Percentiles rank a stretch among this genome's conserved stretches.
Conservation (phyloP, 345 rosid species). For the Angophora floribunda region DNA sequence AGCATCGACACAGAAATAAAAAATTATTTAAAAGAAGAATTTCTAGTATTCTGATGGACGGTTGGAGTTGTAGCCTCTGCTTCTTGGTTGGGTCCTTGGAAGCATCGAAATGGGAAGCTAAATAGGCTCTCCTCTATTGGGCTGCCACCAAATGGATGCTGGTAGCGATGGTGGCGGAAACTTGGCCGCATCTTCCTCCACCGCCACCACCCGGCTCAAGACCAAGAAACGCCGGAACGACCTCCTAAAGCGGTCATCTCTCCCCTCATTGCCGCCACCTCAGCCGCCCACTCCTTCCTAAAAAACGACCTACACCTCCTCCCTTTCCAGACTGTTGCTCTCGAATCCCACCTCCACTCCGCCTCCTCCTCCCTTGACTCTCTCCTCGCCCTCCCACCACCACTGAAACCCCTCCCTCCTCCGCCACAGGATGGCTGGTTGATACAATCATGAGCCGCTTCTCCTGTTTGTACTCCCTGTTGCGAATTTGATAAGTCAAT, state of each 20-base stretch:
- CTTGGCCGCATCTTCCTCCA: not conserved
- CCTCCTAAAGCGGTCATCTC: conserved; percentile 8
- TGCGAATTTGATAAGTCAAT: not conserved
- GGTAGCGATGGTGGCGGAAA: not conserved
- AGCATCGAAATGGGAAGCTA: not conserved
- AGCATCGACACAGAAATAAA: not conserved
- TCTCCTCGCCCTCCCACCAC: not conserved
- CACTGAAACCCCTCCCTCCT: conserved; percentile 1
- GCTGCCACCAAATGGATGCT: conserved; percentile 2
- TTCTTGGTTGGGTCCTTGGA: not conserved
- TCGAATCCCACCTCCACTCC: conserved; percentile 23
- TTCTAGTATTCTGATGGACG: not conserved
- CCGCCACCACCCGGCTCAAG: not conserved
- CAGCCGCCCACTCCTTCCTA: conserved; percentile 36
- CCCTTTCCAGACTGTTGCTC: conserved; percentile 19
- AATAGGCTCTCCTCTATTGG: not conserved
- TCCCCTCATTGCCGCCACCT: conserved; percentile 28
- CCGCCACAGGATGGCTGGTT: conserved; percentile 14
- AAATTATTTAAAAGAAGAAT: not conserved
- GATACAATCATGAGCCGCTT: not conserved
- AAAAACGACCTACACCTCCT: conserved; percentile 30
- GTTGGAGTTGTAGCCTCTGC: not conserved
- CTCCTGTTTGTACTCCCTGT: not conserved
- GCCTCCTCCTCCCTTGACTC: conserved; percentile 8
- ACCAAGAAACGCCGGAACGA: not conserved